Base-by-base conservation (phyloP, 805 yeast species). In the Diddensiella santjacobensis region DNA sequence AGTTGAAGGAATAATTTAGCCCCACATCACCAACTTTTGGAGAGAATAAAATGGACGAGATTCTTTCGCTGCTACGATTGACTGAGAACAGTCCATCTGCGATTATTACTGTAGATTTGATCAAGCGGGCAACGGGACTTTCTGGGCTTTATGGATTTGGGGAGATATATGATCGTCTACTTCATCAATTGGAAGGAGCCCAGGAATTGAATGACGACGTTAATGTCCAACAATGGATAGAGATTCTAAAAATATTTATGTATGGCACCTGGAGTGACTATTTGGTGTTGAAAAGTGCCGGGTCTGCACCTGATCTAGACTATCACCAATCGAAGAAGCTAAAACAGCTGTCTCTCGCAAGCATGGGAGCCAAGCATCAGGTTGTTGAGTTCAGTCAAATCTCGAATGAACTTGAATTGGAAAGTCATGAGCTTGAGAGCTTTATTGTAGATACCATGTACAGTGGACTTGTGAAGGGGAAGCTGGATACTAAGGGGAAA, bases 381-480 rank as follows among this genome's bases (percentile, higher is more conserved):
- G 23, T 43, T 18, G 44, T 61, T 5, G 22, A 42, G 29, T 59
- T 49, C 42, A 22, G 13, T 13, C 45, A 44, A 3, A 45, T 57
- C 13, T 44, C 53, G 5, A 35, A 13, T 22, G 26, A 17, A 18
- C 53, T 61, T 22, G 52, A 44, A 2, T 31, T 58, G 3, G 45
- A 38, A 1, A 31, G 5, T 30, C 23, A 20, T 5, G 52, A 51
- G 11, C 48, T 63, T 11, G 66, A 58, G 44, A 42, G 43, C 18
- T 47, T 52, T 29, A 52, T 61, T 10, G 38, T 63, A 22, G 51
- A 53, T 2, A 49, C 58, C 23, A 54, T 63, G 6, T 56, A 55
- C 44, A 44, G 37, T 13, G 63, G 64, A 1, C 51, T 50, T 17
- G 31, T 61, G 10, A 26, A 18, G 17, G 66, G 65, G 19, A 26